Evolutionary conservation across 1,284 basidiomycete genomes (phyloP).

Genomic region (Ustilago trichophora): DNA sequence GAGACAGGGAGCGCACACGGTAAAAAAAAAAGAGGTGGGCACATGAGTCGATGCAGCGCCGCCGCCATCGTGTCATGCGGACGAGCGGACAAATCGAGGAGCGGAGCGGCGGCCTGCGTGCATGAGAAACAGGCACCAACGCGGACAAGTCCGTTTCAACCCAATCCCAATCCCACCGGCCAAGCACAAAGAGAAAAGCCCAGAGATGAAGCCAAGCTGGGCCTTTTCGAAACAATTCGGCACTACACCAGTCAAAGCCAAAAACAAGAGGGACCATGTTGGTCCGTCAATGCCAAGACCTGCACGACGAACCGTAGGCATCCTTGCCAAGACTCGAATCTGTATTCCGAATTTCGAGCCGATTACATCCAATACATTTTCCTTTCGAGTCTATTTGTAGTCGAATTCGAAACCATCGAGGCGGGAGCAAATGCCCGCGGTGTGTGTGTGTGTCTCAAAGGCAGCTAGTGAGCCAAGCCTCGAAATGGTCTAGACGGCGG

Average conservation of each 20-base stretch:
- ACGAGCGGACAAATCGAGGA: background rate
- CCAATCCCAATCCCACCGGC: background rate
- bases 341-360: background rate
- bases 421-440: too few species aligned
- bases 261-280: too few species aligned
- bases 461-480: too few species aligned
- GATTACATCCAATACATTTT: background rate
- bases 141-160: background rate
- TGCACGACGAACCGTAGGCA: conserved; percentile 38
- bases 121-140: conserved; percentile 7
- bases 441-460: too few species aligned
- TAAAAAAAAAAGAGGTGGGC: background rate
- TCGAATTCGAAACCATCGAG: background rate
- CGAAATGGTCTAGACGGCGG: too few species aligned
- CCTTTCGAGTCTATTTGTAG: background rate
- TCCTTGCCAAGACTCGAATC: conserved; percentile 25
- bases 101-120: conserved; percentile 32
- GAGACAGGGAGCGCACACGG: too few species aligned
- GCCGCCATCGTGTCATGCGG: too few species aligned
- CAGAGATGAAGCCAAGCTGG: conserved; percentile 1
- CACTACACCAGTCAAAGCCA: conserved; percentile 19
- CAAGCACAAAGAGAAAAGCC: background rate
- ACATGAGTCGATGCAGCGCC: too few species aligned
- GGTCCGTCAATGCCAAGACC: conserved; percentile 30
- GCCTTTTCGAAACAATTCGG: background rate